Conservation (phyloP, 148 eudicot genomes). For the Rhododendron ovatum region DNA sequence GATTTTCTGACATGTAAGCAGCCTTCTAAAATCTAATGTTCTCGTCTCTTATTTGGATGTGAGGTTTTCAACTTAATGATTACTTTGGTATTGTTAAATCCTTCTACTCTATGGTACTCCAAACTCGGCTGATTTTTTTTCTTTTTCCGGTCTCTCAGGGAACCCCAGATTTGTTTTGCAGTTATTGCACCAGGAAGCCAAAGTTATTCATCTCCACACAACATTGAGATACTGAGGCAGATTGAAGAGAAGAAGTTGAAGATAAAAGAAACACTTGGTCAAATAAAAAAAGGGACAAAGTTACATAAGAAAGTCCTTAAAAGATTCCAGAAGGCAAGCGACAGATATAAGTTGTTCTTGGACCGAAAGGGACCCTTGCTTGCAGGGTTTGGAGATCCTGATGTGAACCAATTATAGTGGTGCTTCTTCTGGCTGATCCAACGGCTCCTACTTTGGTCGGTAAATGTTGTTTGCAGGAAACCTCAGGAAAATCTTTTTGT, state of each 20-base stretch:
- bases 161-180: slow-evolving; percentile 29
- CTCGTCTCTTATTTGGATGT: neutral
- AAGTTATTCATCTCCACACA: neutral
- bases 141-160: slow-evolving; percentile 12
- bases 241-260: slow-evolving; percentile 10
- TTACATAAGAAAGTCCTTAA: neutral
- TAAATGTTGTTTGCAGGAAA: neutral
- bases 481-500: neutral
- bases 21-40: neutral
- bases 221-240: neutral
- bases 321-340: neutral
- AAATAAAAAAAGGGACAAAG: neutral
- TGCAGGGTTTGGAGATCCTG: neutral
- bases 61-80: neutral
- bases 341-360: slow-evolving; percentile 9
- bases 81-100: neutral
- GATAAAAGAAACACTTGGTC: neutral
- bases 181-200: neutral
- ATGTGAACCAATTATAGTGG: neutral
- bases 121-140: neutral
- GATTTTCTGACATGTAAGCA: neutral
- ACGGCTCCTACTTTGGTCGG: neutral
- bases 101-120: neutral
- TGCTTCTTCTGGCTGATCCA: neutral
- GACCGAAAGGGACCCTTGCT: slow-evolving; percentile 2